These are phyloP conservation scores for Komagataella pseudopastoris DNA, from an alignment of 805 yeast genomes.

Conservation along the genomic window DNA sequence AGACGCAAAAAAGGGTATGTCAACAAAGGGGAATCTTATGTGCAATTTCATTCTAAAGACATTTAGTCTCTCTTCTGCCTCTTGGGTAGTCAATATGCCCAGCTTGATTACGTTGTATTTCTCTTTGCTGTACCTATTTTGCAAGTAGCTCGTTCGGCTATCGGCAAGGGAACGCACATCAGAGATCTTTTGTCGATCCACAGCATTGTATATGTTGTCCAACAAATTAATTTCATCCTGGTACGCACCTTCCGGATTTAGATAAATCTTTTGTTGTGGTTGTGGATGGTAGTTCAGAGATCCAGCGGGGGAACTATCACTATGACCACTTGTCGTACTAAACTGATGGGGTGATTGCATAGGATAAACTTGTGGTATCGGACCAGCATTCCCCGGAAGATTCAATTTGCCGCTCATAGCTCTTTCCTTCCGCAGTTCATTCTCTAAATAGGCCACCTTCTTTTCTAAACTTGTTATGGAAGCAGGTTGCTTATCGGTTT, in stretches of 20 bases:
- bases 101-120: slow-evolving; percentile 36
- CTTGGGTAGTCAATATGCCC: slow-evolving; percentile 43
- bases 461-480: slow-evolving; percentile 8
- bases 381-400: not conserved
- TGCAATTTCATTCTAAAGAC: slow-evolving; percentile 35
- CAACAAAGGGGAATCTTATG: slow-evolving; percentile 42
- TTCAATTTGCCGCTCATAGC: not conserved
- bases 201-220: slow-evolving; percentile 17
- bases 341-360: not conserved
- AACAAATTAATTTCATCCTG: slow-evolving; percentile 26
- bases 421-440: slow-evolving; percentile 1
- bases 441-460: slow-evolving; percentile 5
- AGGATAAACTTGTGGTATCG: not conserved
- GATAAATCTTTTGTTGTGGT: slow-evolving; percentile 6
- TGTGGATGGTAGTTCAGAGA: slow-evolving; percentile 11
- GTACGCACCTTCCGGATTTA: slow-evolving; percentile 3
- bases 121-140: slow-evolving; percentile 9
- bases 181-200: slow-evolving; percentile 28
- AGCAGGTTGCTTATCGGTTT: slow-evolving; percentile 4
- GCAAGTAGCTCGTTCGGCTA: slow-evolving; percentile 21
- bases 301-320: not conserved
- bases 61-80: slow-evolving; percentile 42
- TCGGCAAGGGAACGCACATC: slow-evolving; percentile 32
- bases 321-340: not conserved
- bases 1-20: slow-evolving; percentile 27